Base-by-base conservation (phyloP, 768 basidiomycete species). In the Dendrothele bispora region DNA sequence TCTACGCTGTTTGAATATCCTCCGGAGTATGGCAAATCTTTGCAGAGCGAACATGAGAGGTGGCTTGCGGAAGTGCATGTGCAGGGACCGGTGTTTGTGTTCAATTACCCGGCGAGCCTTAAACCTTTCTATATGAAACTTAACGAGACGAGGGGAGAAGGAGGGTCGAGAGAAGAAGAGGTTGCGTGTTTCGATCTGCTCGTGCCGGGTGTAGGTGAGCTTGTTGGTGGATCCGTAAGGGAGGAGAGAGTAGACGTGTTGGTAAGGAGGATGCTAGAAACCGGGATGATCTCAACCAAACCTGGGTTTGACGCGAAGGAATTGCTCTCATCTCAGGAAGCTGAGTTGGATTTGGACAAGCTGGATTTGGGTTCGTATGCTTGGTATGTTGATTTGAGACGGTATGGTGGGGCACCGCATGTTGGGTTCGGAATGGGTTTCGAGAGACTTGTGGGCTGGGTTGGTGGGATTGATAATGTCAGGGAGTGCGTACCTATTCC, bases 61-160 rank as follows among this genome's bases (percentile, higher is more conserved):
- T 95, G 87, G 83, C 75, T 99, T 14, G 88, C 92, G 1, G 86
- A 88, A 46, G 63, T 67, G 14, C 65, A 86, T 41, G 68, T 84
- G 43, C 62, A 71, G 21, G 87, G 87, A 0, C 95, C 97, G 2
- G 79, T 95, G 2, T 98, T 98, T 62, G 86, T 99, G 45, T 90
- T 84, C 12, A 85, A 95, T 62, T 99, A 98, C 61, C 95, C 97
- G 2, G 66, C 74, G 4, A 42, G 61, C 2, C 64, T 91, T 52
- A 99, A 99, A 66, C 94, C 97, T 7, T 98, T 98, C 71, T 99
- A 99, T 69, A 98, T 98, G 97, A 83, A 90, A 28, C 62, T 61
- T 34, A 91, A 91, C 58, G 61, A 63, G 36, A 22, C 38, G 4
- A 37, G 17, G 14, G 28, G n/a, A n/a, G n/a, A n/a, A n/a, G n/a